A percentile compares a stretch with the other conserved stretches of the same genome.
Evolutionary conservation across 331 rosid genomes (phyloP).

Genomic region (Rosa hybrid): DNA sequence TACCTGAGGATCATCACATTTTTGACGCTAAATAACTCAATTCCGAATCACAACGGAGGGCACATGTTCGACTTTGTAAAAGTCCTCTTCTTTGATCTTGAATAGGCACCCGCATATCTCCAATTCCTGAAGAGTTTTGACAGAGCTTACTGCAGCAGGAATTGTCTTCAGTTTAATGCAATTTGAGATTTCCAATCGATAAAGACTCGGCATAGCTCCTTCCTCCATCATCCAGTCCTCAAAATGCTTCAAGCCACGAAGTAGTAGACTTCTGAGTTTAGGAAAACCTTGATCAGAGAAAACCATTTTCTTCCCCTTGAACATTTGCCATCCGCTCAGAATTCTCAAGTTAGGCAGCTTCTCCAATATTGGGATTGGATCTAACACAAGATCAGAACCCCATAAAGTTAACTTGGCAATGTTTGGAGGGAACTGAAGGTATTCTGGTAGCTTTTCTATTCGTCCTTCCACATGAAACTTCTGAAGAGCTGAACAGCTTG

Average conservation of each 20-base stretch:
- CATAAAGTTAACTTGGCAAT: not conserved
- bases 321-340: constrained; percentile 13
- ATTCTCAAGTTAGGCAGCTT: not conserved
- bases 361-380: constrained; percentile 15
- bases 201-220: constrained; percentile 20
- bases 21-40: not conserved
- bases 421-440: not conserved
- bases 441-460: not conserved
- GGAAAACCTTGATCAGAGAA: constrained; percentile 6
- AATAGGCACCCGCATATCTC: not conserved
- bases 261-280: not conserved
- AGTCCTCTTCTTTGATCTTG: not conserved
- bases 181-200: not conserved
- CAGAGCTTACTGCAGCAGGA: constrained; percentile 8
- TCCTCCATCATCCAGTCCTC: constrained; percentile 15
- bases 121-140: constrained; percentile 6
- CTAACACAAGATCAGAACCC: not conserved
- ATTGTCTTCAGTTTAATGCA: not conserved
- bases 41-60: constrained; percentile 4
- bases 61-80: not conserved
- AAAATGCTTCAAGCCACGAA: not conserved
- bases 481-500: not conserved
- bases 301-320: constrained; percentile 7
- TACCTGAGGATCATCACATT: too few relatives aligned
- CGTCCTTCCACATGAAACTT: not conserved